Evolutionary conservation across 345 rosid genomes (phyloP), one percentile per base, ranked within the genome.

Genomic region (Eucalyptus polybractea): DNA sequence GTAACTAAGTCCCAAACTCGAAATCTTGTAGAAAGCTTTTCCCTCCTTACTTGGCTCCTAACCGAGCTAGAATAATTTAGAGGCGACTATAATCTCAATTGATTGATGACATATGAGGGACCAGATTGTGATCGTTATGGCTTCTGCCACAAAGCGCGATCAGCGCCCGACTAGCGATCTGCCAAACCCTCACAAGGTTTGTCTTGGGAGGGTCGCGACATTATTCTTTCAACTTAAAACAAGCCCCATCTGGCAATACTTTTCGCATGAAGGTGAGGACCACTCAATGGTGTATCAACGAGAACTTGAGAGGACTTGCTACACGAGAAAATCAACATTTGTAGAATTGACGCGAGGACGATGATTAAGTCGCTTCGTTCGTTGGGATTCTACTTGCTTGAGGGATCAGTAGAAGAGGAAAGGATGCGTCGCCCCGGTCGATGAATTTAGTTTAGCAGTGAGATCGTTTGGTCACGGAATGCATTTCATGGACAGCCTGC

Each of bases 1-100:
- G 2, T 25, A 60, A 60, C 67, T 0, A 42, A 42, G 44, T 42
- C 44, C 44, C 10, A 0, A n/a, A 65, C 2, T 0, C 5, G 1
- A 65, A 65, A 65, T 29, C 0, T 65, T 14, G 72, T n/a, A 65
- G 37, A 65, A 14, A 65, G 72, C 72, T 13, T 29, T 13, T 2
- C 37, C 72, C 16, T 13, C 72, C 6, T 65, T 29, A 65, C 19
- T 29, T 16, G 19, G 19, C 37, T 65, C 37, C 76, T 3, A 65
- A n/a, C 9, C 1, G 1, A n/a, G 19, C 76, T 65, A n/a, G 37
- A 65, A n/a, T n/a, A 65, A 8, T 3, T n/a, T n/a, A 14, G 21
- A 3, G 37, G 6, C 3, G 5, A 65, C 21, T 60, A 3, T 27
- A 60, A 27, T 60, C n/a, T 11, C 67, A 60, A 25, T 27, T 0